These are phyloP conservation scores for Tolypocladium guangdongense DNA, from an alignment of 2,329 filamentous ascomycete genomes.

Conservation along the genomic window DNA sequence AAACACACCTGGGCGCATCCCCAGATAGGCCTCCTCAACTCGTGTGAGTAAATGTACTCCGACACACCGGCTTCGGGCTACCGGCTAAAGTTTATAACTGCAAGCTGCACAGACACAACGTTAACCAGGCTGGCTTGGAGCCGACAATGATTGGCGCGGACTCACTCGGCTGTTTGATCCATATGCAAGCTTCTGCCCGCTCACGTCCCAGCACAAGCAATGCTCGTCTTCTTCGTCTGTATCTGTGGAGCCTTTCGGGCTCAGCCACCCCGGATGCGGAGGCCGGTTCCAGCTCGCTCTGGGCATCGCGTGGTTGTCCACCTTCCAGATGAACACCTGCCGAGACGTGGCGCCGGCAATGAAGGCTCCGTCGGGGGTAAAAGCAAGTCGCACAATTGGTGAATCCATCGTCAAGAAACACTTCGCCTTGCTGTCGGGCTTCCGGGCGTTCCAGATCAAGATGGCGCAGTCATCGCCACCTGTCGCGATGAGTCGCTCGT, in stretches of 20 bases:
- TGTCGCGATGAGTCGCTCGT: constrained; percentile 48
- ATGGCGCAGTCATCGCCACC: constrained; percentile 53
- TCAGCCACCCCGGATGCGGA: constrained; percentile 46
- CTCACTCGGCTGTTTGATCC: constrained; percentile 52
- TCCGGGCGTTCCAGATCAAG: constrained; percentile 49
- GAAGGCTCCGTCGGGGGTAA: constrained; percentile 52
- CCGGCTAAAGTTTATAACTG: constrained; percentile 39
- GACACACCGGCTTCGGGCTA: constrained; percentile 9
- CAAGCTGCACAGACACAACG: constrained; percentile 24
- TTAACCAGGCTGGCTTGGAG: background rate
- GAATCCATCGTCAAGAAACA: constrained; percentile 51
- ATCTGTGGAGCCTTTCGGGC: constrained; percentile 40
- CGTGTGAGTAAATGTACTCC: background rate
- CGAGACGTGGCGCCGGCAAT: constrained; percentile 50
- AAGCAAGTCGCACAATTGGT: constrained; percentile 47
- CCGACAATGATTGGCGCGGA: constrained; percentile 8
- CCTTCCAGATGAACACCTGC: constrained; percentile 53
- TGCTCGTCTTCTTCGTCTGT: constrained; percentile 50
- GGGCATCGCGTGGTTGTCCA: constrained; percentile 46
- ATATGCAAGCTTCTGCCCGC: constrained; percentile 51
- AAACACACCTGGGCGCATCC: background rate
- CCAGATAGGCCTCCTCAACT: background rate
- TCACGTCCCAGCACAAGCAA: constrained; percentile 51
- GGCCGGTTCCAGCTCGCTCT: constrained; percentile 48
- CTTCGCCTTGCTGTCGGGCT: constrained; percentile 42